Percentiles rank a stretch among this genome's conserved stretches.
These are phyloP conservation scores for Dovyalis caffra DNA, from an alignment of 345 rosid genomes.

Conservation along the genomic window DNA sequence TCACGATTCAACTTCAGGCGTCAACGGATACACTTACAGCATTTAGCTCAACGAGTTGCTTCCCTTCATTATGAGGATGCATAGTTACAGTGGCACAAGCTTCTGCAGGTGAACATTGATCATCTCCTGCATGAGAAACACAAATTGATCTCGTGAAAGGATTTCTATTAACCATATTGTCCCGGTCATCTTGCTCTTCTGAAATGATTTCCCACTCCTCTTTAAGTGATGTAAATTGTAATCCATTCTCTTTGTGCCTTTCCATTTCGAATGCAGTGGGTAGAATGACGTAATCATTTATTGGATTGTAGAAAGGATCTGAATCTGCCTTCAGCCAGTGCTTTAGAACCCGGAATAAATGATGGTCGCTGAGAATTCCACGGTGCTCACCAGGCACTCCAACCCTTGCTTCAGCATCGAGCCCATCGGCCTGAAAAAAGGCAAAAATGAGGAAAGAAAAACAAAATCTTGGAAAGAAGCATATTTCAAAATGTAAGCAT, in stretches of 20 bases:
- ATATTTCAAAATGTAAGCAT: background rate
- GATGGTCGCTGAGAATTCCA: conserved; percentile 85
- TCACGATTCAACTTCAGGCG: conserved; percentile 25
- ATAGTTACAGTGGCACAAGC: conserved; percentile 61
- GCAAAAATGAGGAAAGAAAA: background rate
- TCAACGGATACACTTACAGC: conserved; percentile 77
- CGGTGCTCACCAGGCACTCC: conserved; percentile 95
- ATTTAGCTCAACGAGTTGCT: conserved; percentile 66
- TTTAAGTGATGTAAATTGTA: conserved; percentile 72
- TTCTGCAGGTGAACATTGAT: conserved; percentile 42
- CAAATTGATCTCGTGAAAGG: conserved; percentile 51
- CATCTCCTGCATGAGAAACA: conserved; percentile 40
- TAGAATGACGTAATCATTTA: conserved; percentile 80
- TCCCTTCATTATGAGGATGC: conserved; percentile 57
- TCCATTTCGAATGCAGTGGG: conserved; percentile 71
- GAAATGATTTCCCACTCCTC: conserved; percentile 90
- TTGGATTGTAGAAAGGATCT: conserved; percentile 86
- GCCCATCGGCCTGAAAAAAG: conserved; percentile 76
- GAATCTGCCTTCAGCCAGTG: conserved; percentile 86
- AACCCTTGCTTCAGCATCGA: conserved; percentile 87
- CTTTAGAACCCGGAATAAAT: conserved; percentile 76
- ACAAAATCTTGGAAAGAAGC: background rate
- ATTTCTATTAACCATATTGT: conserved; percentile 17
- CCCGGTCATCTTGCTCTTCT: conserved; percentile 27
- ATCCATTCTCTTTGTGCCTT: conserved; percentile 54